Evolutionary conservation across 176 grass and related monocot species (phyloP).

Genomic region (Juncus effusus): DNA sequence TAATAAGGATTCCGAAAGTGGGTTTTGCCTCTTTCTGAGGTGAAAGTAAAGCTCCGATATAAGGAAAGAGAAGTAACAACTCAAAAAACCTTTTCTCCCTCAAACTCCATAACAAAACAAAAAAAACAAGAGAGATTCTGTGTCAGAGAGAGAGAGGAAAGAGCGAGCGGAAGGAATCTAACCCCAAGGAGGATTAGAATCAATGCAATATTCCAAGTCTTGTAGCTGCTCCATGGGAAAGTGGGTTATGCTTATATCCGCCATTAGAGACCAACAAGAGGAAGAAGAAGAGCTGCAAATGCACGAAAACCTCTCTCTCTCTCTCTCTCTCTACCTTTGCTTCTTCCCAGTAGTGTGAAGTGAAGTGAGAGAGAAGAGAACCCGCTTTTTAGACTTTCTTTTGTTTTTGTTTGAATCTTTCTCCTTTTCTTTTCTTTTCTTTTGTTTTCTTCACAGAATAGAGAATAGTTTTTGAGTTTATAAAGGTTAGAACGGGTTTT

Average conservation of each 20-base stretch:
- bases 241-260: constrained; percentile 40
- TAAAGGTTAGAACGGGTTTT: constrained; percentile 15
- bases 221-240: constrained; percentile 60
- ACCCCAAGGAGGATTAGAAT: constrained; percentile 55
- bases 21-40: too few relatives aligned
- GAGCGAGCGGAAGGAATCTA: constrained; percentile 4
- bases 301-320: constrained; percentile 11
- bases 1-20: too few relatives aligned
- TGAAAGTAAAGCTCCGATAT: not conserved
- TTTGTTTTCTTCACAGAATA: not conserved
- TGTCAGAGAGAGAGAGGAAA: not conserved
- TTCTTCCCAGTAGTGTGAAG: constrained; percentile 11
- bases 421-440: constrained; percentile 8
- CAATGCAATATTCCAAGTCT: constrained; percentile 54
- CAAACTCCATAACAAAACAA: constrained; percentile 15
- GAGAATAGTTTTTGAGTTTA: not conserved
- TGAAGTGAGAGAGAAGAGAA: not conserved
- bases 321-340: not conserved
- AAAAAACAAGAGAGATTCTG: not conserved
- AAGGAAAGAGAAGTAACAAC: not conserved
- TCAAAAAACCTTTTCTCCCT: not conserved
- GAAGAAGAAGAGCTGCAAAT: not conserved
- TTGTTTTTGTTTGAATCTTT: constrained; percentile 24
- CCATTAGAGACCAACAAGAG: not conserved
- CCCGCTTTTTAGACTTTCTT: constrained; percentile 18